A percentile compares a stretch with the other conserved stretches of the same genome.
These are phyloP conservation scores for Ophiocordyceps robertsii DNA, from an alignment of 2,329 filamentous ascomycete species.

Conservation along the genomic window DNA sequence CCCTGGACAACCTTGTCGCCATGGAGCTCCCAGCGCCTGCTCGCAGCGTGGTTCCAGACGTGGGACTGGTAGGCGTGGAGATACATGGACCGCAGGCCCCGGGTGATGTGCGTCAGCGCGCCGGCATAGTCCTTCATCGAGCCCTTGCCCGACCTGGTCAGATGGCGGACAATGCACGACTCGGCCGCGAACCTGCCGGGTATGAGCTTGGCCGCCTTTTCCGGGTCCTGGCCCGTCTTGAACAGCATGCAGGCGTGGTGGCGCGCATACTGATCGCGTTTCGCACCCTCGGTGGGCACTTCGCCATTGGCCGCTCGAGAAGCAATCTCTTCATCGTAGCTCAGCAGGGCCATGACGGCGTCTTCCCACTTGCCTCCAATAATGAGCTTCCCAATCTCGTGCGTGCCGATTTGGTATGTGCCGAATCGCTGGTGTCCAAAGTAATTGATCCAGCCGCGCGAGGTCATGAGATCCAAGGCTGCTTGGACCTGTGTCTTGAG, in stretches of 20 bases:
- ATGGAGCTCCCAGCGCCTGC: constrained; percentile 65
- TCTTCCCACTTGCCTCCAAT: constrained; percentile 69
- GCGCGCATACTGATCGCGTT: constrained; percentile 64
- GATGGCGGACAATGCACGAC: constrained; percentile 61
- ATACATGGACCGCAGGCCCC: constrained; percentile 83
- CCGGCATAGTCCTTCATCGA: constrained; percentile 61
- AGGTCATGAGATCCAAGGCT: constrained; percentile 52
- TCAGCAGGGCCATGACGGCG: constrained; percentile 64
- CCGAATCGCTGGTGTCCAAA: constrained; percentile 96
- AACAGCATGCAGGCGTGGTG: constrained; percentile 69
- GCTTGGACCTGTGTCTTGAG: constrained; percentile 30
- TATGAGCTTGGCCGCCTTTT: constrained; percentile 51
- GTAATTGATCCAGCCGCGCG: constrained; percentile 89
- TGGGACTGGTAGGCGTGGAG: constrained; percentile 92
- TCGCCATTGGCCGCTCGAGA: constrained; percentile 26
- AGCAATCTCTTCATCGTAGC: constrained; percentile 52
- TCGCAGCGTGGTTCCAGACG: constrained; percentile 82
- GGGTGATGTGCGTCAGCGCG: constrained; percentile 65
- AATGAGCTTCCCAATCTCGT: constrained; percentile 73
- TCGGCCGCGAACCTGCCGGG: constrained; percentile 78
- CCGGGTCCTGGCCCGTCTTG: constrained; percentile 42
- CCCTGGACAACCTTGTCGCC: constrained; percentile 66
- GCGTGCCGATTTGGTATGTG: constrained; percentile 73
- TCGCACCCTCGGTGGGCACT: constrained; percentile 33
- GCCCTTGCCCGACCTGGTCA: constrained; percentile 35